These are phyloP conservation scores for Castanea mollissima DNA, from an alignment of 306 rosid genomes.

Conservation along the genomic window DNA sequence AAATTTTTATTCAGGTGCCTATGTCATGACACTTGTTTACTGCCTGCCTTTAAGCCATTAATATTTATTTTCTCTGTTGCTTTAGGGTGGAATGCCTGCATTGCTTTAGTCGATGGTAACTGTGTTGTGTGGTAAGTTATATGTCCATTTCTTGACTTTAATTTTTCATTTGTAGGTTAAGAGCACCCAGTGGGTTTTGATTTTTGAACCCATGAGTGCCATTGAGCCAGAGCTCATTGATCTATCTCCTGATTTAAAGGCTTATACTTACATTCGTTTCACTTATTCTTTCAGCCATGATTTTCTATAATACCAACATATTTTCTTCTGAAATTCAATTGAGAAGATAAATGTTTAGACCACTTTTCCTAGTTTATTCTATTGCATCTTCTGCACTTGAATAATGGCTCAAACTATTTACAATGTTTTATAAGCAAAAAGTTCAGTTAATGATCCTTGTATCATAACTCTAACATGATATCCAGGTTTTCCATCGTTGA, in stretches of 20 bases:
- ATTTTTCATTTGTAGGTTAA: too few species aligned
- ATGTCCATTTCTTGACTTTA: neutral
- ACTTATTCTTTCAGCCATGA: slow-evolving; percentile 4
- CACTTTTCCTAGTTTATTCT: slow-evolving; percentile 7
- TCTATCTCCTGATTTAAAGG: slow-evolving; percentile 1
- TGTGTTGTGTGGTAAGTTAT: slow-evolving; percentile 89
- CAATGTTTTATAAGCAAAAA: neutral
- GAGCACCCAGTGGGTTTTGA: too few species aligned
- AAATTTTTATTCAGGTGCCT: neutral
- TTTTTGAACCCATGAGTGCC: too few species aligned
- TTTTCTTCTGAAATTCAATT: neutral
- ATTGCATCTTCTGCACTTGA: slow-evolving; percentile 2
- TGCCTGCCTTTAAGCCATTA: slow-evolving; percentile 13
- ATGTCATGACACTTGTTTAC: neutral
- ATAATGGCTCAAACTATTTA: neutral
- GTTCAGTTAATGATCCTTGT: neutral
- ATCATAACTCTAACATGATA: slow-evolving; percentile 1
- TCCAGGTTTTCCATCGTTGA: neutral
- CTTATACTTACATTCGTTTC: neutral
- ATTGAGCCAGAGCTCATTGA: neutral
- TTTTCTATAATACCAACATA: neutral
- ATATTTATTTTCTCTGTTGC: slow-evolving; percentile 25
- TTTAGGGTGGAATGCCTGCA: slow-evolving; percentile 98
- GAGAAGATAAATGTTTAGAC: neutral
- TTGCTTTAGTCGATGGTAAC: slow-evolving; percentile 88